Percentiles rank a stretch among this genome's conserved stretches.
These are phyloP conservation scores for Penicillium fuscoglaucum DNA, from an alignment of 2,329 filamentous ascomycete genomes.

Conservation along the genomic window DNA sequence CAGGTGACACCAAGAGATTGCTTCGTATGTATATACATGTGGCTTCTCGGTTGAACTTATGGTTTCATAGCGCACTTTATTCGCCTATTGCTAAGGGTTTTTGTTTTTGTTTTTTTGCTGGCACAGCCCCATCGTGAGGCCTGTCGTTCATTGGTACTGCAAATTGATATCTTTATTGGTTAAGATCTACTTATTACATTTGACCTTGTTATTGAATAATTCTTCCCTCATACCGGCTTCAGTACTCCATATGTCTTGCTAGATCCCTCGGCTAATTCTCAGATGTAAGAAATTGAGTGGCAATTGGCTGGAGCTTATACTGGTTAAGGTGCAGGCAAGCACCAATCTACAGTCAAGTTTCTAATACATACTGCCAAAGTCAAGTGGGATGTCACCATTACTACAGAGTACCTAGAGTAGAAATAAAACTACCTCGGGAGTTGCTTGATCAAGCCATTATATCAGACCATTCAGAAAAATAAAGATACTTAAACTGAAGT, in stretches of 20 bases:
- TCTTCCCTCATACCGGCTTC: neutral
- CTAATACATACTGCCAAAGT: neutral
- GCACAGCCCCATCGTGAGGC: slow-evolving; percentile 6
- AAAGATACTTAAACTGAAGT: neutral
- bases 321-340: neutral
- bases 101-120: slow-evolving; percentile 9
- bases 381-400: neutral
- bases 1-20: slow-evolving; percentile 12
- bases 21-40: slow-evolving; percentile 24
- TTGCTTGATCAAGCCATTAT: neutral
- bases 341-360: slow-evolving; percentile 1
- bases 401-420: neutral
- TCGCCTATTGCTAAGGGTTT: slow-evolving; percentile 12
- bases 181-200: slow-evolving; percentile 19
- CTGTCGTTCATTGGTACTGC: slow-evolving; percentile 11
- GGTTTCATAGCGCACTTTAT: slow-evolving; percentile 14
- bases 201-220: slow-evolving; percentile 10
- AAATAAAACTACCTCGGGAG: neutral
- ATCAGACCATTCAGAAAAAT: neutral
- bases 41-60: slow-evolving; percentile 12
- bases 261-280: neutral
- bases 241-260: neutral
- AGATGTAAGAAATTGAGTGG: neutral
- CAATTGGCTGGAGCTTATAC: slow-evolving; percentile 5
- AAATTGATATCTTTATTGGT: slow-evolving; percentile 16